Base-by-base conservation (phyloP, 495 filamentous ascomycete genomes). In the Chaetomidium leptoderma region DNA sequence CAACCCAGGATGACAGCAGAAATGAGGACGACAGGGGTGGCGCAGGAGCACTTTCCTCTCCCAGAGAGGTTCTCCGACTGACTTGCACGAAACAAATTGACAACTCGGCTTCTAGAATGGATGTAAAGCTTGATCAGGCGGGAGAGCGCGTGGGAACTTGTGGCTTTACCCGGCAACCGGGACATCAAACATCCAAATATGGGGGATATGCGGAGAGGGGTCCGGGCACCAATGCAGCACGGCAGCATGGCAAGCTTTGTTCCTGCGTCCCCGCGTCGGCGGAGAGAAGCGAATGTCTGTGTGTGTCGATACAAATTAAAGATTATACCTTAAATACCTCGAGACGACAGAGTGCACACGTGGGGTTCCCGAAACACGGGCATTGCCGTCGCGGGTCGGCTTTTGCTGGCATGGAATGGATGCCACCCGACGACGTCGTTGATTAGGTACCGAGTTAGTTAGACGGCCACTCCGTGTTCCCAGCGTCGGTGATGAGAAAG, bases 161-260 rank as follows among this genome's bases (percentile, higher is more conserved):
- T 30, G 27, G 48, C 4, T 65, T 63, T 63, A 58, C 50, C 57
- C 57, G 61, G 46, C 27, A 51, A 45, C 46, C 49, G 57, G 60
- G 39, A 24, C 36, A 63, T 66, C 64, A 66, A 64, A 66, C 64
- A 17, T 33, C 26, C 7, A 21, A 29, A 21, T 29, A 35, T 42
- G 58, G 39, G 44, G 47, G 39, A 36, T n/a, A 33, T 55, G 40
- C 49, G 51, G 40, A 40, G 58, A 46, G 29, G 21, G 43, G 19
- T 29, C 50, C 48, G 43, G 42, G 51, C 11, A 40, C 7, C 37
- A 35, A 51, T 58, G 55, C 55, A 27, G 6, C 19, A 13, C 16
- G 14, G 7, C 36, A 17, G 13, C 46, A 37, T 36, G 19, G 32
- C 48, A 27, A 2, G n/a, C 8, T 43, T n/a, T 39, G 33, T 39